These are phyloP conservation scores for Vigna angularis DNA, from an alignment of 306 rosid genomes.

Conservation along the genomic window DNA sequence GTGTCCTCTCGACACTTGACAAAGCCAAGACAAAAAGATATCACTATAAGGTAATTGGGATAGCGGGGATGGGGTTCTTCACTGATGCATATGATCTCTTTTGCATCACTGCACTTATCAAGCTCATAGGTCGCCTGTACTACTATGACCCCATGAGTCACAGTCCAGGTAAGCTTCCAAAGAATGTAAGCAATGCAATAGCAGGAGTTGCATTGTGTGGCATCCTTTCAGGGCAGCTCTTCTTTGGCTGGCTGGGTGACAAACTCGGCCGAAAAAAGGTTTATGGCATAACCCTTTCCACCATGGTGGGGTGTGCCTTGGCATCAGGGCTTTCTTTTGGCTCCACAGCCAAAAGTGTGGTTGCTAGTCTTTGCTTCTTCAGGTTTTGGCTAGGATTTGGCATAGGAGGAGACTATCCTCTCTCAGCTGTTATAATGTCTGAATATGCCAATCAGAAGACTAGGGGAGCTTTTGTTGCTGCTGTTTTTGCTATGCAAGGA, in stretches of 20 bases:
- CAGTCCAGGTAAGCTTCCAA: conserved; percentile 57
- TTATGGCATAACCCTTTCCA: conserved; percentile 60
- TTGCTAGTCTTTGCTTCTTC: conserved; percentile 61
- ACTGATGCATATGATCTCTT: conserved; percentile 73
- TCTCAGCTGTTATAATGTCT: conserved; percentile 82
- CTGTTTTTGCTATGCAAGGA: conserved; percentile 83
- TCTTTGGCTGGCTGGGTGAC: conserved; percentile 77
- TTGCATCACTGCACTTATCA: conserved; percentile 61
- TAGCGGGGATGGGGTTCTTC: conserved; percentile 75
- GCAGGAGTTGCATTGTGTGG: conserved; percentile 65
- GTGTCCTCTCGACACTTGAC: conserved; percentile 59
- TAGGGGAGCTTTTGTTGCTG: conserved; percentile 67
- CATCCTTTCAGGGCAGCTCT: conserved; percentile 61
- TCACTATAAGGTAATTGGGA: conserved; percentile 62
- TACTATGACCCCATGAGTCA: conserved; percentile 46
- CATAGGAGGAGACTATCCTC: conserved; percentile 73
- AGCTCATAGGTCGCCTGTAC: conserved; percentile 65
- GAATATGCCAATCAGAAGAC: conserved; percentile 65
- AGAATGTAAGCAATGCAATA: conserved; percentile 56
- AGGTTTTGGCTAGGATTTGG: conserved; percentile 68
- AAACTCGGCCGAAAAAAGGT: conserved; percentile 66
- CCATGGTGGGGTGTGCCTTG: conserved; percentile 68
- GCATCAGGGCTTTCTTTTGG: conserved; percentile 68
- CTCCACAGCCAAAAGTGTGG: conserved; percentile 55
- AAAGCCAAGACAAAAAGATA: conserved; percentile 64